A percentile compares a stretch with the other conserved stretches of the same genome.
Conservation (phyloP, 768 basidiomycete species). For the Flagelloscypha sp. region DNA sequence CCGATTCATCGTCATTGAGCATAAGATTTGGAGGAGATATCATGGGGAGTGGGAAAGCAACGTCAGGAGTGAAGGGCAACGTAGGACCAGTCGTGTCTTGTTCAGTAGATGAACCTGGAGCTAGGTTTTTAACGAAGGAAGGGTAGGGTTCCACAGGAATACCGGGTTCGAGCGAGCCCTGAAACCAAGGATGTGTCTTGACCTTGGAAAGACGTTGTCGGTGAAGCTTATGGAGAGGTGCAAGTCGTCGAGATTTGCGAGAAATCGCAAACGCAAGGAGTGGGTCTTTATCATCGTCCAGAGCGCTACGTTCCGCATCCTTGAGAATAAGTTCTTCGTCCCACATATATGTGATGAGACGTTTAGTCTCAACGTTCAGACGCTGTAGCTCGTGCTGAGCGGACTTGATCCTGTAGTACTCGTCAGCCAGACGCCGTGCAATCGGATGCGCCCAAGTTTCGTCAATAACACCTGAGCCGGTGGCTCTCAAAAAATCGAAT, state of each 20-base stretch:
- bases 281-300: background rate
- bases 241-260: background rate
- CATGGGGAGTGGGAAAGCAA: too few species aligned
- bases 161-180: too few species aligned
- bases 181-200: too few species aligned
- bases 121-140: background rate
- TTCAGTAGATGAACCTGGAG: background rate
- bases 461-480: conserved; percentile 12
- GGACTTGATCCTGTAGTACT: conserved; percentile 13
- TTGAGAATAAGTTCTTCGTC: conserved; percentile 7
- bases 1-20: too few species aligned
- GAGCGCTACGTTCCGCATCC: background rate
- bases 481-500: conserved; percentile 14
- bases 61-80: too few species aligned
- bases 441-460: conserved; percentile 13
- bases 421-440: conserved; percentile 6
- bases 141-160: too few species aligned
- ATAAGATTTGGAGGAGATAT: too few species aligned
- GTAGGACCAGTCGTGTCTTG: too few species aligned
- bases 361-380: conserved; percentile 14
- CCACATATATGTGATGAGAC: conserved; percentile 10
- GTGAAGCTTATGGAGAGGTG: background rate
- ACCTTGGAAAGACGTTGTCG: background rate
- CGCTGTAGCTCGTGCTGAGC: conserved; percentile 11
- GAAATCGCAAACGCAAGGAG: background rate